Conservation (phyloP, 495 filamentous ascomycete genomes). For the Durotheca rogersii region DNA sequence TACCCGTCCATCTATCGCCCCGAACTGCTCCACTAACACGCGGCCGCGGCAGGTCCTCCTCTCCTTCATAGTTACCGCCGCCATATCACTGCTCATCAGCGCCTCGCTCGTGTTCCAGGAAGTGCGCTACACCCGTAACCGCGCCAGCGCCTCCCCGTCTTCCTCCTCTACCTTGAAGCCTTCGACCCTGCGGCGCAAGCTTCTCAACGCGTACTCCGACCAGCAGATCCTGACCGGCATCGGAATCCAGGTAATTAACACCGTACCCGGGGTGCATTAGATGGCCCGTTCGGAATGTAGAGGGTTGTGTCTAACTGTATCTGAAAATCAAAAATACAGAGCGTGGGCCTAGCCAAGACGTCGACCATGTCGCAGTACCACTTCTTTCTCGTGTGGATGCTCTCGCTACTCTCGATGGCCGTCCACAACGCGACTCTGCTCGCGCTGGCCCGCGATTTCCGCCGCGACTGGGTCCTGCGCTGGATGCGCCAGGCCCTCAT, state of each 20-base stretch:
- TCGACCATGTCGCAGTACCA: slow-evolving; percentile 57
- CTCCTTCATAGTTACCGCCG: slow-evolving; percentile 59
- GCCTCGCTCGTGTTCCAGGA: slow-evolving; percentile 52
- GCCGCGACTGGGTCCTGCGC: slow-evolving; percentile 59
- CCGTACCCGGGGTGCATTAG: no score
- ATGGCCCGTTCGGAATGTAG: slow-evolving; percentile 1
- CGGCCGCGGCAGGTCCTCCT: slow-evolving; percentile 49
- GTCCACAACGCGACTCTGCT: slow-evolving; percentile 58
- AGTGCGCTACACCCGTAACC: slow-evolving; percentile 30
- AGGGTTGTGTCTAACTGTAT: not conserved
- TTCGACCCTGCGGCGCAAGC: slow-evolving; percentile 52
- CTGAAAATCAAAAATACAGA: no score
- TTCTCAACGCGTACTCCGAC: slow-evolving; percentile 59
- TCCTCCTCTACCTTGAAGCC: slow-evolving; percentile 36
- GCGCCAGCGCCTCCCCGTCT: no score
- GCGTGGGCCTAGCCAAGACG: slow-evolving; percentile 53
- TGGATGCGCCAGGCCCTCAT: slow-evolving; percentile 62
- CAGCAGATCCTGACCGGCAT: slow-evolving; percentile 63
- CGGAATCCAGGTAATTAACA: no score
- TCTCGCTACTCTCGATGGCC: slow-evolving; percentile 57
- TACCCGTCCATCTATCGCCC: not conserved
- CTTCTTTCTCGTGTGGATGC: slow-evolving; percentile 64
- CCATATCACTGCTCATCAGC: slow-evolving; percentile 44
- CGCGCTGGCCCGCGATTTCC: slow-evolving; percentile 59
- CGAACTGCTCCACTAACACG: slow-evolving; percentile 2